These are phyloP conservation scores for Boletus patriciae DNA, from an alignment of 768 basidiomycete genomes.

Conservation along the genomic window DNA sequence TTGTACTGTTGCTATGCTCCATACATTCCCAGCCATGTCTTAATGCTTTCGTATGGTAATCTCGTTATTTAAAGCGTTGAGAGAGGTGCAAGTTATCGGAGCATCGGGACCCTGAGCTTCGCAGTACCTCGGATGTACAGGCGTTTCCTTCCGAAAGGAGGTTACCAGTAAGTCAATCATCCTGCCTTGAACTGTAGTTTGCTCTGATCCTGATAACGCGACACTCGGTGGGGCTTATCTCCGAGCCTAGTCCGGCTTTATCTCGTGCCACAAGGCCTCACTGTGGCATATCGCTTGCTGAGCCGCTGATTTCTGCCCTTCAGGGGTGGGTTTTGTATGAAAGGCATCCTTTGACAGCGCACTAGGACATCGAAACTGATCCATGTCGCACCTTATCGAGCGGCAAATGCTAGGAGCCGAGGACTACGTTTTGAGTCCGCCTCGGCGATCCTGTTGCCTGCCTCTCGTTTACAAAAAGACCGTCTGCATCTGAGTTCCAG, in stretches of 20 bases:
- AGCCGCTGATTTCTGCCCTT: constrained; percentile 4
- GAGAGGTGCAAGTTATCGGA: constrained; percentile 11
- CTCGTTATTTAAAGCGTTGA: constrained; percentile 25
- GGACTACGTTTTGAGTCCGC: constrained; percentile 8
- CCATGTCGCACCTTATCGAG: constrained; percentile 19
- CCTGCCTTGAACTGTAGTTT: not conserved
- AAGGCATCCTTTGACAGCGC: not conserved
- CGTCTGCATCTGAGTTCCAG: not conserved
- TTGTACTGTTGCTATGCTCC: constrained; percentile 37
- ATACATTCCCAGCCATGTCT: constrained; percentile 36
- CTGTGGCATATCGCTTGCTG: constrained; percentile 12
- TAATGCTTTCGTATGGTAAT: constrained; percentile 40
- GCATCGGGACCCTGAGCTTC: constrained; percentile 7
- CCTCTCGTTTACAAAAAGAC: constrained; percentile 17
- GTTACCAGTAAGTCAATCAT: constrained; percentile 14
- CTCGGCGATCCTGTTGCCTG: constrained; percentile 5
- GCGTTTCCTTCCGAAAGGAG: constrained; percentile 7
- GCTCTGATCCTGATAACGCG: constrained; percentile 6
- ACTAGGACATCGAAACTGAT: constrained; percentile 10
- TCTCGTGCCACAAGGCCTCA: constrained; percentile 8
- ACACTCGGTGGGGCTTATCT: constrained; percentile 8
- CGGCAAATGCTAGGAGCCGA: constrained; percentile 10
- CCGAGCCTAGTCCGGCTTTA: constrained; percentile 7
- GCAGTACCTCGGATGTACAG: constrained; percentile 6
- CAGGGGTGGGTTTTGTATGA: constrained; percentile 7